Evolutionary conservation across 1,139 yeast genomes (phyloP).

Genomic region (Pichia sp.): DNA sequence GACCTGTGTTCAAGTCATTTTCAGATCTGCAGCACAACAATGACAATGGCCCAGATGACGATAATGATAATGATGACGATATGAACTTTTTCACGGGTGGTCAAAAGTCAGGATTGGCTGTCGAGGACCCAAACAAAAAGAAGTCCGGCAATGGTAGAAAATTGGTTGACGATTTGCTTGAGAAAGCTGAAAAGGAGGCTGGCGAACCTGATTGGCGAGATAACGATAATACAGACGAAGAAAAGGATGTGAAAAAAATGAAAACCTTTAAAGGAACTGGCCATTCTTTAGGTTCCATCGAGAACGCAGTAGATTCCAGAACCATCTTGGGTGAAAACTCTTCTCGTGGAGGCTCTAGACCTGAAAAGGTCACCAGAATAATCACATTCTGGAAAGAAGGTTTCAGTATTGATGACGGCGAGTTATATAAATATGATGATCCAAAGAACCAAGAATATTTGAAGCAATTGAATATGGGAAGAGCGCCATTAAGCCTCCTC

Average conservation of each 20-base stretch:
- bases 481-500: slow-evolving; percentile 85
- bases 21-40: slow-evolving; percentile 34
- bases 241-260: slow-evolving; percentile 37
- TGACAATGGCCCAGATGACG: slow-evolving; percentile 15
- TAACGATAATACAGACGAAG: slow-evolving; percentile 27
- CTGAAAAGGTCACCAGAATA: slow-evolving; percentile 58
- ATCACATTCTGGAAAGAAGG: slow-evolving; percentile 97
- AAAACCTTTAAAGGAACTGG: slow-evolving; percentile 65
- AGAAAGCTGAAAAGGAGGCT: slow-evolving; percentile 51
- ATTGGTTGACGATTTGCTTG: slow-evolving; percentile 53
- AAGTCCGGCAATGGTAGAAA: slow-evolving; percentile 32
- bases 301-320: slow-evolving; percentile 41
- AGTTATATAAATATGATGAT: slow-evolving; percentile 81
- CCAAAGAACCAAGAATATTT: slow-evolving; percentile 76
- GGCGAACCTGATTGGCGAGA: slow-evolving; percentile 37
- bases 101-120: slow-evolving; percentile 89
- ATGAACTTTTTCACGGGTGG: slow-evolving; percentile 91
- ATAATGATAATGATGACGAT: slow-evolving; percentile 59
- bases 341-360: slow-evolving; percentile 33
- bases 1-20: slow-evolving; percentile 32
- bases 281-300: slow-evolving; percentile 67
- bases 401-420: slow-evolving; percentile 90
- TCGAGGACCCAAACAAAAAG: slow-evolving; percentile 77
- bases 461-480: slow-evolving; percentile 78
- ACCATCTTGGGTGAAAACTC: slow-evolving; percentile 26